Evolutionary conservation across 768 basidiomycete genomes (phyloP), one percentile per base, ranked within the genome.

Genomic region (Multifurca ochricompacta): DNA sequence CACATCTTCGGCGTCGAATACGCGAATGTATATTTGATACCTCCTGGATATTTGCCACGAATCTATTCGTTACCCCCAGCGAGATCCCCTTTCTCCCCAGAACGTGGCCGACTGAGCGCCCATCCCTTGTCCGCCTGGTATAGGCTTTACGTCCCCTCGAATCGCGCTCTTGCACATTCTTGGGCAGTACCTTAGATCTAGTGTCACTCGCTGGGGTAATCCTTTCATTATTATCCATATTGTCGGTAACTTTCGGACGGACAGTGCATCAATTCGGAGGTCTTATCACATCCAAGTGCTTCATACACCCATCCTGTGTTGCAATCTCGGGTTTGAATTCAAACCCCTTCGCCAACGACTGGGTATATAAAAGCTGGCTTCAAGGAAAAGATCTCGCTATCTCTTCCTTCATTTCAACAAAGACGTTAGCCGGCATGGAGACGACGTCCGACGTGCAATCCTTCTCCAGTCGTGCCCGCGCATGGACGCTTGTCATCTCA

Each of bases 301-400:
- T n/a, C 32, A 46, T 31, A 25, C 34, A 21, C 10, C 9, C n/a
- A n/a, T n/a, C 23, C 48, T 41, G 23, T 41, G 25, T 30, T 42
- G 11, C 25, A 9, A 21, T 30, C 32, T 21, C 16, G 4, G 16
- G 25, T 25, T 23, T 5, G n/a, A 13, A 4, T 19, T 11, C n/a
- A n/a, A 18, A 21, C 30, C 31, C 7, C 16, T 13, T 43, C 28
- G 16, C 19, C n/a, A 16, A 32, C 32, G n/a, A n/a, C 40, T 19
- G 39, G 10, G 18, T 10, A 40, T 57, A 57, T 57, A 57, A 56
- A 56, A 46, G 23, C 11, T 27, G 39, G 35, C 23, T 35, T 2
- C 14, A 23, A 34, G 21, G 6, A 23, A 34, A 9, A 18, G 14
- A 7, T 18, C 37, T 45, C 14, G 10, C 18, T 30, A 39, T 18